Evolutionary conservation across 2,329 filamentous ascomycete species (phyloP).

Genomic region (Fusarium austroafricanum): DNA sequence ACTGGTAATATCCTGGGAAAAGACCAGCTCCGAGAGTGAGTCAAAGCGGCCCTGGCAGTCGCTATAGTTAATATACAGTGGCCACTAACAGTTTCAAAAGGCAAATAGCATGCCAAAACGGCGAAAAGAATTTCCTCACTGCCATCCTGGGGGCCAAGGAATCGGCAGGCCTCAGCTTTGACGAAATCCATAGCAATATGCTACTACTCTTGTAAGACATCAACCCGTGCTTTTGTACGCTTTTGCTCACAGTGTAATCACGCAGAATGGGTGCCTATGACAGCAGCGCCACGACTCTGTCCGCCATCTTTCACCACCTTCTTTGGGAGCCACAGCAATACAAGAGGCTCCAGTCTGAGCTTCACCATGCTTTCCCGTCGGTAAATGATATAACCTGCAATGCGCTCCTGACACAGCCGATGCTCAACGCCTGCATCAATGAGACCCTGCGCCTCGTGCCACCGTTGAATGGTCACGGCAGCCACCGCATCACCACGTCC

Average conservation of each 20-base stretch:
- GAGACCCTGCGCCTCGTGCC: background rate
- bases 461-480: background rate
- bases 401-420: background rate
- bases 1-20: background rate
- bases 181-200: background rate
- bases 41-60: background rate
- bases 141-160: background rate
- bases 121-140: background rate
- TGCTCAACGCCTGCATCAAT: background rate
- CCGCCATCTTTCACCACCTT: background rate
- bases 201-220: background rate
- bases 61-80: background rate
- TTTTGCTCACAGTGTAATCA: background rate
- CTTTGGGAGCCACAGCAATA: background rate
- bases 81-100: background rate
- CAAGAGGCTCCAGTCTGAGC: background rate
- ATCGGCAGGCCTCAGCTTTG: background rate
- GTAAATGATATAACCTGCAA: background rate
- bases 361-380: background rate
- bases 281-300: background rate
- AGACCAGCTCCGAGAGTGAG: background rate
- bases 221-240: background rate
- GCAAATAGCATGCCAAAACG: background rate
- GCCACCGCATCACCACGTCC: background rate
- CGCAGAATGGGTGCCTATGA: background rate